Evolutionary conservation across 768 basidiomycete species (phyloP).

Genomic region (Tulasnella sp.): DNA sequence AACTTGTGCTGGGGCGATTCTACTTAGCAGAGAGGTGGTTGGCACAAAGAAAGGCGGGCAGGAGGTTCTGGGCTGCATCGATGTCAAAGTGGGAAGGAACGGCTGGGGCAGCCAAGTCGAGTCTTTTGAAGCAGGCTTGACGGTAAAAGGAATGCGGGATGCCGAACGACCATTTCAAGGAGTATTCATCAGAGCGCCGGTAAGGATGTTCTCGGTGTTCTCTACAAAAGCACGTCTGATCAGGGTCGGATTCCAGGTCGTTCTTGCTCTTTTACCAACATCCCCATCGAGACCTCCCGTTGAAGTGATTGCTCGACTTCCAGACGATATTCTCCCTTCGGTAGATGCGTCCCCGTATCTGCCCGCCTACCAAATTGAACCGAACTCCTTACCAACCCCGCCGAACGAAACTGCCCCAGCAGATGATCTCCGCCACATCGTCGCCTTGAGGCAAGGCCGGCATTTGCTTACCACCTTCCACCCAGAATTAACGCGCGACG

Average conservation of each 20-base stretch:
- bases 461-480: constrained; percentile 88
- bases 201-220: constrained; percentile 27
- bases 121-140: constrained; percentile 74
- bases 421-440: constrained; percentile 52
- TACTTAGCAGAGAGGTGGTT: constrained; percentile 54
- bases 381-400: constrained; percentile 31
- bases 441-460: constrained; percentile 73
- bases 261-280: constrained; percentile 39
- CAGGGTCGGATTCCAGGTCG: constrained; percentile 36
- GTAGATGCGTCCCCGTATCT: constrained; percentile 17
- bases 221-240: neutral
- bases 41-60: constrained; percentile 80
- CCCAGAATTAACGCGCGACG: constrained; percentile 79
- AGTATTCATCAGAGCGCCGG: constrained; percentile 91
- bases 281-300: constrained; percentile 42
- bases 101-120: constrained; percentile 95
- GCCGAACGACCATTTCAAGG: constrained; percentile 56
- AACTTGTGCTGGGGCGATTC: constrained; percentile 89
- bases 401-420: constrained; percentile 25
- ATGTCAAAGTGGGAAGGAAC: constrained; percentile 70
- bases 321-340: constrained; percentile 26
- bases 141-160: constrained; percentile 49
- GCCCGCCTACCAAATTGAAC: constrained; percentile 22
- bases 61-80: constrained; percentile 69
- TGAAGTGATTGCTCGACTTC: constrained; percentile 57